phyloP scores from a whole-genome alignment of 495 filamentous ascomycete species.

The Acidiella bohemica region DNA sequence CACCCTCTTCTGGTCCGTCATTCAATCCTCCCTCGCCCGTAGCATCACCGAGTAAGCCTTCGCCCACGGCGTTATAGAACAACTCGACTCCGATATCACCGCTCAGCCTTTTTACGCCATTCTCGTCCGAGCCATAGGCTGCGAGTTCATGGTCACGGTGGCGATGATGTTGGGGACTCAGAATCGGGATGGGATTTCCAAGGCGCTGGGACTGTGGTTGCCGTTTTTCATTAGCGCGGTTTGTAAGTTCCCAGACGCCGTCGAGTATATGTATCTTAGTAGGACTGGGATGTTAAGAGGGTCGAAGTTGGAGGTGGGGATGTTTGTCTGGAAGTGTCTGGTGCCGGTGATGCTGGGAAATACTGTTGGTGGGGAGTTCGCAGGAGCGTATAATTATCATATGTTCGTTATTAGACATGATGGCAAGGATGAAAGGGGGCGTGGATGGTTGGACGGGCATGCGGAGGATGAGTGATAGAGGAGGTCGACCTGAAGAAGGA shows the following conservation, averaged over 20 bases:
- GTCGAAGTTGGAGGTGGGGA: not conserved
- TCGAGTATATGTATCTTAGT: constrained; percentile 15
- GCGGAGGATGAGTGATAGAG: too few relatives aligned
- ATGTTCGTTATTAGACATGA: not conserved
- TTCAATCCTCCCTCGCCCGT: constrained; percentile 2
- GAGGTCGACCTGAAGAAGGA: too few relatives aligned
- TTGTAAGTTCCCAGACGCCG: constrained; percentile 7
- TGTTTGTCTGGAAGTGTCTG: constrained; percentile 15
- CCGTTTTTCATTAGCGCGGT: constrained; percentile 8
- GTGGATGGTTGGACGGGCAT: too few relatives aligned
- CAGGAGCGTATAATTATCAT: not conserved
- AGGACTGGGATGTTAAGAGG: constrained; percentile 6
- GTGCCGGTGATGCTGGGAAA: constrained; percentile 12
- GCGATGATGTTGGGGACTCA: constrained; percentile 14
- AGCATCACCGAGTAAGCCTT: constrained; percentile 9
- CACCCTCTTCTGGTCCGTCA: constrained; percentile 1
- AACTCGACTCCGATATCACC: constrained; percentile 3
- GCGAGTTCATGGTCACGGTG: constrained; percentile 8
- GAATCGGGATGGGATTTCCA: constrained; percentile 14
- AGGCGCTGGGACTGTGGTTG: constrained; percentile 10
- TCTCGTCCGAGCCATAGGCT: constrained; percentile 10
- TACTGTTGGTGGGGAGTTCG: constrained; percentile 7
- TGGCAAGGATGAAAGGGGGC: too few relatives aligned
- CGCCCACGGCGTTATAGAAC: not conserved
- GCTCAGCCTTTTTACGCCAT: constrained; percentile 1